Evolutionary conservation across 805 yeast genomes (phyloP).

Genomic region (Torulaspora delbrueckii): DNA sequence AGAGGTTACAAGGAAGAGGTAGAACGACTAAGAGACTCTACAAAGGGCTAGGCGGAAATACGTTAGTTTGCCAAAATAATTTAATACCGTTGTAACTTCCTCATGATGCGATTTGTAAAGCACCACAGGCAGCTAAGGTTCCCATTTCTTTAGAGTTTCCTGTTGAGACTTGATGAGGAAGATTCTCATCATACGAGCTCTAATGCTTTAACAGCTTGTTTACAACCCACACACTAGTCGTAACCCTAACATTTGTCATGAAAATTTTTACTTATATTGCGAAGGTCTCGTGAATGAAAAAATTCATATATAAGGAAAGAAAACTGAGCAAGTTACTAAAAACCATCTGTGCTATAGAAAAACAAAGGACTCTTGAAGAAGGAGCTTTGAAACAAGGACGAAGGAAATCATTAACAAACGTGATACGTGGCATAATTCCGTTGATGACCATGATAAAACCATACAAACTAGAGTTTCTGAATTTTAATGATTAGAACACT

Average conservation of each 20-base stretch:
- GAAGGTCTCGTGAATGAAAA: background rate
- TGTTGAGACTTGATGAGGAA: too few species aligned
- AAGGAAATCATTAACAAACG: conserved; percentile 7
- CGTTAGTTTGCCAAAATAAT: too few species aligned
- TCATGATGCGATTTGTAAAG: too few species aligned
- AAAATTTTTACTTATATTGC: background rate
- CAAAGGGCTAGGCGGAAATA: too few species aligned
- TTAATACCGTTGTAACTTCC: too few species aligned
- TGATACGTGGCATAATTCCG: conserved; percentile 18
- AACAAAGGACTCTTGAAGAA: background rate
- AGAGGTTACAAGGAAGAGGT: too few species aligned
- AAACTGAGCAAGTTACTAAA: background rate
- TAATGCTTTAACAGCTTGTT: background rate
- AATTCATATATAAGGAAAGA: background rate
- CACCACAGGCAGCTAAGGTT: too few species aligned
- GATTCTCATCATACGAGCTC: too few species aligned
- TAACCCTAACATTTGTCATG: background rate
- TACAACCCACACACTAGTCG: conserved; percentile 8
- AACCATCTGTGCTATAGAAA: background rate
- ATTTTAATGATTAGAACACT: conserved; percentile 38
- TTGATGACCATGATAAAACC: conserved; percentile 36
- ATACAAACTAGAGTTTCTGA: conserved; percentile 46
- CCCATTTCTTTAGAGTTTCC: too few species aligned
- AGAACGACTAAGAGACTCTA: too few species aligned
- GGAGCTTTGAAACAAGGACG: conserved; percentile 4